phyloP scores from a whole-genome alignment of 441 rosid species.

The Adansonia rubrostipa region DNA sequence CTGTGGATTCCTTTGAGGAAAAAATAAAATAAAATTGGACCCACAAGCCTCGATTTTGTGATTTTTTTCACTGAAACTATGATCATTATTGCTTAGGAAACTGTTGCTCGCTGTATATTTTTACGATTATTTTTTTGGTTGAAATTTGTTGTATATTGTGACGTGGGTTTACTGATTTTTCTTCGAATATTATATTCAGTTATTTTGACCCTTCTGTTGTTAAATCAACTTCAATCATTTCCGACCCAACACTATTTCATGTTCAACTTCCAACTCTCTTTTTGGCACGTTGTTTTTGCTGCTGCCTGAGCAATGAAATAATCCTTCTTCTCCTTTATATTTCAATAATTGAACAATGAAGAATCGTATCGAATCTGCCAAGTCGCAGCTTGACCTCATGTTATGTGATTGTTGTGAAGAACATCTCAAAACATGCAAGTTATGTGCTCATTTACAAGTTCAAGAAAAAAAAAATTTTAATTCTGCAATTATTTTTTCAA shows the following conservation, averaged over 20 bases:
- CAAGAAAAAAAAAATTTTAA: no score
- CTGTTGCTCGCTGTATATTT: background rate
- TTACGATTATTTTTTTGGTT: background rate
- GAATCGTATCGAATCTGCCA: background rate
- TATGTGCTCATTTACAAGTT: background rate
- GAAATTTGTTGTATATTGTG: background rate
- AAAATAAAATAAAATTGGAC: background rate
- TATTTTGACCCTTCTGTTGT: constrained; percentile 24
- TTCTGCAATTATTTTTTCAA: no score
- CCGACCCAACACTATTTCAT: constrained; percentile 33
- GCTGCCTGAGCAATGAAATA: constrained; percentile 16
- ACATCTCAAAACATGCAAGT: background rate
- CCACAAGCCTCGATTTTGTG: background rate
- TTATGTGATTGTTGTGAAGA: background rate
- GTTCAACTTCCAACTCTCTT: constrained; percentile 25
- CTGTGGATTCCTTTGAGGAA: background rate
- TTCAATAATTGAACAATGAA: background rate
- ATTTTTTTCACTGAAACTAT: background rate
- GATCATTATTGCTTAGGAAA: constrained; percentile 24
- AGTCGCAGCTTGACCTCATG: background rate
- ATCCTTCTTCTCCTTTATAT: background rate
- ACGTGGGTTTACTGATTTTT: constrained; percentile 18
- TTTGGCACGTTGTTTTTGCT: constrained; percentile 7
- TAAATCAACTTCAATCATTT: constrained; percentile 37
- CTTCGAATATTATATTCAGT: background rate